Conservation (phyloP, 2,329 filamentous ascomycete genomes). For the Sporothrix schenckii region DNA sequence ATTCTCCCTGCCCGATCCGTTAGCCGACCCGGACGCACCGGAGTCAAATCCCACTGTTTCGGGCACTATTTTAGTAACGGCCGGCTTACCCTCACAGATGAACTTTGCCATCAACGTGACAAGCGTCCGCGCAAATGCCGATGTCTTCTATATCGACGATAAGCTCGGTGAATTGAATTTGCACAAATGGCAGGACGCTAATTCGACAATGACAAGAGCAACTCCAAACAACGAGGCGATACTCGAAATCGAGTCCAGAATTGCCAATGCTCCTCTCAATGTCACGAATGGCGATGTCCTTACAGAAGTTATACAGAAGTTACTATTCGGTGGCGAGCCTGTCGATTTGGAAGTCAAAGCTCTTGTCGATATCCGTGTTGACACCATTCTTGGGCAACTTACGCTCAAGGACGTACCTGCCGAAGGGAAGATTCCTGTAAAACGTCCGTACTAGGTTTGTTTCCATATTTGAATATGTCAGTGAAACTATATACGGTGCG, state of each 20-base stretch:
- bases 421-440: conserved; percentile 83
- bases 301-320: conserved; percentile 74
- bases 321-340: conserved; percentile 72
- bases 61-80: conserved; percentile 77
- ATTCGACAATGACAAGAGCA: conserved; percentile 70
- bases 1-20: conserved; percentile 80
- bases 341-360: conserved; percentile 77
- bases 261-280: conserved; percentile 77
- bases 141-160: conserved; percentile 75
- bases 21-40: conserved; percentile 73
- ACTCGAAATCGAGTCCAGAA: conserved; percentile 73
- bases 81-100: conserved; percentile 80
- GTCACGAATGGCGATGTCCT: conserved; percentile 82
- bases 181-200: conserved; percentile 79
- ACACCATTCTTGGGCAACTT: conserved; percentile 79
- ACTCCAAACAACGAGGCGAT: conserved; percentile 60
- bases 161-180: conserved; percentile 83
- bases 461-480: conserved; percentile 50
- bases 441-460: conserved; percentile 73
- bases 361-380: conserved; percentile 77
- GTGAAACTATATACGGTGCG: conserved; percentile 5
- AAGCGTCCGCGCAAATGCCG: conserved; percentile 72
- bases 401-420: conserved; percentile 81
- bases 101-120: conserved; percentile 82
- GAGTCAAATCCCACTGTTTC: conserved; percentile 77